These are phyloP conservation scores for Hyaloperonospora brassicae DNA, from an alignment of 352 stramenopile species.

Conservation along the genomic window DNA sequence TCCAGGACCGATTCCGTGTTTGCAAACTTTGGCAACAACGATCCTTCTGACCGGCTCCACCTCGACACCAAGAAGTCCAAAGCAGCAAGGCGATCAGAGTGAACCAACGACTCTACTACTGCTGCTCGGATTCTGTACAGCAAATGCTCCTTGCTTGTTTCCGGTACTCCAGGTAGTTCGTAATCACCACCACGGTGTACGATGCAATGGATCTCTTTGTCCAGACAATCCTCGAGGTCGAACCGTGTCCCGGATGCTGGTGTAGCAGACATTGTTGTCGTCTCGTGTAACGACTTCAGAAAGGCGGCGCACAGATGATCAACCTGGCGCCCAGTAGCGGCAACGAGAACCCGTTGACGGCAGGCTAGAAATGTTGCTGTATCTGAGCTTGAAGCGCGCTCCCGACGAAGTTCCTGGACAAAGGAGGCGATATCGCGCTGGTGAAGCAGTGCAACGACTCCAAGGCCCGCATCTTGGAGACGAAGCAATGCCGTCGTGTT, in stretches of 20 bases:
- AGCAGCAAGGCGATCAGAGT: constrained; percentile 38
- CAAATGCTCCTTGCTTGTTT: constrained; percentile 38
- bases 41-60: constrained; percentile 27
- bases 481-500: constrained; percentile 46
- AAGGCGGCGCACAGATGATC: constrained; percentile 44
- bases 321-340: constrained; percentile 33
- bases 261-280: constrained; percentile 22
- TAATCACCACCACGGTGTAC: constrained; percentile 33
- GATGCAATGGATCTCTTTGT: constrained; percentile 43
- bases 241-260: constrained; percentile 11
- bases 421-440: constrained; percentile 45
- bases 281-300: constrained; percentile 28
- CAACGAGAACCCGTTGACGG: constrained; percentile 30
- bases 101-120: constrained; percentile 40
- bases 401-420: constrained; percentile 38
- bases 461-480: constrained; percentile 45
- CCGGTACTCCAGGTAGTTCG: constrained; percentile 24
- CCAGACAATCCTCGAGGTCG: constrained; percentile 44
- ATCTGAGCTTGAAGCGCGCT: constrained; percentile 23
- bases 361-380: constrained; percentile 36
- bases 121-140: constrained; percentile 30
- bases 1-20: constrained; percentile 39
- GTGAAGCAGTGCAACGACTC: constrained; percentile 45
- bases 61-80: constrained; percentile 52
- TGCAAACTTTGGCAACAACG: constrained; percentile 10